Percentiles rank a stretch among this genome's conserved stretches.
These are phyloP conservation scores for Lactarius hatsudake DNA, from an alignment of 768 basidiomycete genomes.

Conservation along the genomic window DNA sequence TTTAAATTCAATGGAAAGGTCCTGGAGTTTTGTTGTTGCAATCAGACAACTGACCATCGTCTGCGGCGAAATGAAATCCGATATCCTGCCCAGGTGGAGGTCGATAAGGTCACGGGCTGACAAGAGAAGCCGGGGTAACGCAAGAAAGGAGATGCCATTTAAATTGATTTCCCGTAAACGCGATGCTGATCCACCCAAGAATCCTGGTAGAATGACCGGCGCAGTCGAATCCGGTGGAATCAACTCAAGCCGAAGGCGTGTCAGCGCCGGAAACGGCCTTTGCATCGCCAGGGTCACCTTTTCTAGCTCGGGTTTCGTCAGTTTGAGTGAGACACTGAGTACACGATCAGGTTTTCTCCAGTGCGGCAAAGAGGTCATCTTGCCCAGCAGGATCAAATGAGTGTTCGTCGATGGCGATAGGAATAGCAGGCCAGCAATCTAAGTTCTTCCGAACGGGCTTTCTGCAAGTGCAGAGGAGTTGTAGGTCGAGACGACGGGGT, in stretches of 20 bases:
- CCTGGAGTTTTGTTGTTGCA: background rate
- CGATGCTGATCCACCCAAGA: no score
- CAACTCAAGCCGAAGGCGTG: no score
- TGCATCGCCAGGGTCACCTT: background rate
- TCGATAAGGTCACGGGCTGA: no score
- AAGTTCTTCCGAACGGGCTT: background rate
- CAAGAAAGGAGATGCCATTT: no score
- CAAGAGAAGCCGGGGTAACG: no score
- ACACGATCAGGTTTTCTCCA: constrained; percentile 1
- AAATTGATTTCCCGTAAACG: no score
- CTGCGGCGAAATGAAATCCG: background rate
- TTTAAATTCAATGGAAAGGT: background rate
- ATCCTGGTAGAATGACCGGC: no score
- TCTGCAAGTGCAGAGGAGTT: background rate
- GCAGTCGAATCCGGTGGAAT: no score
- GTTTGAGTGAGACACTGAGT: background rate
- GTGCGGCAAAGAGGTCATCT: background rate
- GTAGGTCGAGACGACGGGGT: background rate
- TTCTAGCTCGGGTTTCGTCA: background rate
- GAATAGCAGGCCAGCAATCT: background rate
- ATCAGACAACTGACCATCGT: background rate
- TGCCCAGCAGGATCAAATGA: background rate
- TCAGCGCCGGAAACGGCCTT: no score
- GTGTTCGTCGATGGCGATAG: background rate
- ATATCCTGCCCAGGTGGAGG: no score